Percentiles rank a stretch among this genome's conserved stretches.
Evolutionary conservation across 305 asterid species (phyloP).

Genomic region (Solanum hybrid): DNA sequence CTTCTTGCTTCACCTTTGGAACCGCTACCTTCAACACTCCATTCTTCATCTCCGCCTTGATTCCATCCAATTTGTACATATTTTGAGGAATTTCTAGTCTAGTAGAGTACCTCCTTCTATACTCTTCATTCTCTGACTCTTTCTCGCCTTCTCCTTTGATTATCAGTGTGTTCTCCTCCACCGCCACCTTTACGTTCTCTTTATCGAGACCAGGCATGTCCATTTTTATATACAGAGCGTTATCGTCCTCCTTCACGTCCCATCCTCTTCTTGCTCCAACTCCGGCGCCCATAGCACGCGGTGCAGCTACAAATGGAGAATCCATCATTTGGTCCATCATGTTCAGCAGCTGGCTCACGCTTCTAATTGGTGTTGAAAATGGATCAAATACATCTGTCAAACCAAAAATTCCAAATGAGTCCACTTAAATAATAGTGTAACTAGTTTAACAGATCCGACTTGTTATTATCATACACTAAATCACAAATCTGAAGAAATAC

Average conservation of each 20-base stretch:
- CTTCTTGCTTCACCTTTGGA: conserved; percentile 61
- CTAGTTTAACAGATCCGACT: not conserved
- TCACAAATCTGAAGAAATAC: not conserved
- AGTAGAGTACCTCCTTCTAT: conserved; percentile 18
- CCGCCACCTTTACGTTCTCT: conserved; percentile 24
- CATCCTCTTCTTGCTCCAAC: conserved; percentile 17
- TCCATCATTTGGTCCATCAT: conserved; percentile 36
- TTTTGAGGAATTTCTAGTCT: conserved; percentile 19
- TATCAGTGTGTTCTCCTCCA: conserved; percentile 26
- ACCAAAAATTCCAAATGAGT: not conserved
- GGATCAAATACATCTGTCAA: conserved; percentile 37
- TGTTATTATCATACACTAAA: not conserved
- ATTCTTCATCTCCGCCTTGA: conserved; percentile 78
- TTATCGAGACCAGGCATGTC: conserved; percentile 43
- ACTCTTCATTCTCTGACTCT: conserved; percentile 14
- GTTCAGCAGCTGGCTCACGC: conserved; percentile 35
- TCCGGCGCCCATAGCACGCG: not conserved
- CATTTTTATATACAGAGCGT: conserved; percentile 13
- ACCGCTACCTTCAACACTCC: conserved; percentile 61
- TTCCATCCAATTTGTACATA: conserved; percentile 24
- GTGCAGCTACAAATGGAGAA: conserved; percentile 10
- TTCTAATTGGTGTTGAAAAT: conserved; percentile 26
- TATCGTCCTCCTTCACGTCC: conserved; percentile 29
- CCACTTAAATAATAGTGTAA: not conserved
- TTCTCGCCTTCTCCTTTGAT: conserved; percentile 27